Base-by-base conservation (phyloP, 2,329 filamentous ascomycete species). In the Cladophialophora exuberans region DNA sequence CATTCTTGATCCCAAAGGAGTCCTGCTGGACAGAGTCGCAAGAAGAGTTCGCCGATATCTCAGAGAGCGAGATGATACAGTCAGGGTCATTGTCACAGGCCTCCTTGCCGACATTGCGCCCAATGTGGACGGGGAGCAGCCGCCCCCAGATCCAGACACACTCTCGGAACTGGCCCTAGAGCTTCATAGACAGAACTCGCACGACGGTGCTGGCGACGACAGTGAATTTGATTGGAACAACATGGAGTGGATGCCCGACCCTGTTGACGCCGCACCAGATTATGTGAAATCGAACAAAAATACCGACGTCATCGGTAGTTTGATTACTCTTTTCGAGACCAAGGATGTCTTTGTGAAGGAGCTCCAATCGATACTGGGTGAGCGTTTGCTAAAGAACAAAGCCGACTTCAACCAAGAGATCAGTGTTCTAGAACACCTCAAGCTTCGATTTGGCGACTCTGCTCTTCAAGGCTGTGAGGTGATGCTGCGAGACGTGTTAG, bases 341-440 rank as follows among this genome's bases (percentile, higher is more conserved):
- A 90, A 92, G 63, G 93, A 97, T 47, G 83, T 88, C 41, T 97
- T 97, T 67, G 94, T 97, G 72, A 95, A 91, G 64, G 93, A 97
- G 69, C 88, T 99, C 59, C 91, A 96, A 67, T 85, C 81, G 49
- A 89, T 96, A 38, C 82, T 99, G n/a, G 89, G 89, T 4, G 90
- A 95, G 59, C 86, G 92, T 42, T 75, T 99, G 2, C 73, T 86
- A 15, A 76, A 78, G 54, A 83, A 83, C 42, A 86, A 87, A 57
- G 77, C 82, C 15, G 79, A 83, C 20, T 95, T 91, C 64, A 82
- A 88, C 56, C 90, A 90, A 69, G 94, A 89, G 71, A 83, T 89
- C 50, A 87, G 88, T 52, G 88, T 97, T 3, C 80, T 97, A 4
- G 86, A 93, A 54, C 80, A 97, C 7, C 81, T 99, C 56, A 97